Evolutionary conservation across 2,329 filamentous ascomycete genomes (phyloP).

Genomic region (Colletotrichum salicis): DNA sequence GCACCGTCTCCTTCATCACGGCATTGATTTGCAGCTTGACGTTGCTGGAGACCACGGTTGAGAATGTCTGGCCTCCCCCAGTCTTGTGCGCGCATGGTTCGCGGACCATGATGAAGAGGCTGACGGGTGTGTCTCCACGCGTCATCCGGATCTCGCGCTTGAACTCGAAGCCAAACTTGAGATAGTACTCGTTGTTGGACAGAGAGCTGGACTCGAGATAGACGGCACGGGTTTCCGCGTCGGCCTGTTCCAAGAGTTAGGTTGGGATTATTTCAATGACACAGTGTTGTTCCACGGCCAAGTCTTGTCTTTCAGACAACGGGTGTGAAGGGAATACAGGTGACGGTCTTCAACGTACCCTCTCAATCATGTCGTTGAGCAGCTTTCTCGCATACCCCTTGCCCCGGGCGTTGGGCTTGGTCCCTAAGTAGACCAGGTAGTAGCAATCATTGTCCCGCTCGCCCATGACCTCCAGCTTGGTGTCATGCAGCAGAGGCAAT

Average conservation of each 20-base stretch:
- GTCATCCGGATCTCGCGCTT: slow-evolving; percentile 71
- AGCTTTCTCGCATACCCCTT: slow-evolving; percentile 79
- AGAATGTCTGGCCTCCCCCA: slow-evolving; percentile 38
- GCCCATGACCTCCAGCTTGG: slow-evolving; percentile 76
- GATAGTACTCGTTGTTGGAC: slow-evolving; percentile 77
- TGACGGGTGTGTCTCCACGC: slow-evolving; percentile 67
- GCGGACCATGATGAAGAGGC: slow-evolving; percentile 83
- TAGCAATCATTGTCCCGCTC: slow-evolving; percentile 74
- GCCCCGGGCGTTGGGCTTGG: slow-evolving; percentile 74
- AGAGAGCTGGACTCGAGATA: slow-evolving; percentile 83
- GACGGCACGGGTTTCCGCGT: slow-evolving; percentile 72
- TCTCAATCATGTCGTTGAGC: slow-evolving; percentile 74
- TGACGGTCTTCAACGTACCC: slow-evolving; percentile 56
- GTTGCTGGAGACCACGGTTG: slow-evolving; percentile 46
- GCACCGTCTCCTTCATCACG: slow-evolving; percentile 39
- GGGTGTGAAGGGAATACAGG: not conserved
- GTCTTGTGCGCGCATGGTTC: slow-evolving; percentile 64
- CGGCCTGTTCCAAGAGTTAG: slow-evolving; percentile 60
- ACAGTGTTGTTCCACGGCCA: not conserved
- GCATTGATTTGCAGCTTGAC: slow-evolving; percentile 44
- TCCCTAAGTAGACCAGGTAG: slow-evolving; percentile 87
- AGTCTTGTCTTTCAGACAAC: not conserved
- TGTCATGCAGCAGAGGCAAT: slow-evolving; percentile 77
- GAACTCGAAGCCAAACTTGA: slow-evolving; percentile 78
- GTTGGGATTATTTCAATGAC: not conserved